phyloP scores from a whole-genome alignment of 2,329 filamentous ascomycete species.

The Aspergillus oerlinghausenensis region DNA sequence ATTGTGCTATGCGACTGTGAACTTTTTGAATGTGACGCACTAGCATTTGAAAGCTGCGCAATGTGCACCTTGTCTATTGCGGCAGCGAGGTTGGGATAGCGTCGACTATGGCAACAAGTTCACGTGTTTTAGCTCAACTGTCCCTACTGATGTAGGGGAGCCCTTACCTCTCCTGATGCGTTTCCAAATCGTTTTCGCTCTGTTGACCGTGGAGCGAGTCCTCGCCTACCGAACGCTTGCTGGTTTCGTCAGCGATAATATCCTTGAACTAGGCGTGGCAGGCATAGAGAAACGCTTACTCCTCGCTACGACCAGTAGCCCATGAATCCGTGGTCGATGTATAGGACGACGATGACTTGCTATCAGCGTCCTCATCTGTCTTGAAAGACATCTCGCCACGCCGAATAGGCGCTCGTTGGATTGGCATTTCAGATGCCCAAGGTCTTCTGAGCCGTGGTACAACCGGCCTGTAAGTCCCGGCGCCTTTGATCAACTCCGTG shows the following conservation, averaged over 20 bases:
- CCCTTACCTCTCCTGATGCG: constrained; percentile 5
- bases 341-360: constrained; percentile 12
- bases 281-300: constrained; percentile 13
- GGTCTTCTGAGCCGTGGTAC: constrained; percentile 5
- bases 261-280: neutral
- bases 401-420: constrained; percentile 1
- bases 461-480: neutral
- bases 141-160: neutral
- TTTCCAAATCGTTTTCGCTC: neutral
- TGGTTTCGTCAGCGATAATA: constrained; percentile 7
- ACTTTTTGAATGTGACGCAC: neutral
- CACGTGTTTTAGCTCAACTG: neutral
- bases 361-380: constrained; percentile 8
- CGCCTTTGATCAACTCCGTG: neutral
- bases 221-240: constrained; percentile 7
- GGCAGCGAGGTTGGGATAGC: neutral
- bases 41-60: neutral
- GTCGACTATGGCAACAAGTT: neutral
- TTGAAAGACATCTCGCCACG: constrained; percentile 1
- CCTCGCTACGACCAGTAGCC: constrained; percentile 17
- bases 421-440: constrained; percentile 14
- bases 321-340: constrained; percentile 20
- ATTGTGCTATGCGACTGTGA: neutral
- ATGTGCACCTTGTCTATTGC: neutral
- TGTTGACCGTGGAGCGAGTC: neutral